phyloP scores from a whole-genome alignment of 805 yeast genomes.

The Spathaspora hagerdaliae region DNA sequence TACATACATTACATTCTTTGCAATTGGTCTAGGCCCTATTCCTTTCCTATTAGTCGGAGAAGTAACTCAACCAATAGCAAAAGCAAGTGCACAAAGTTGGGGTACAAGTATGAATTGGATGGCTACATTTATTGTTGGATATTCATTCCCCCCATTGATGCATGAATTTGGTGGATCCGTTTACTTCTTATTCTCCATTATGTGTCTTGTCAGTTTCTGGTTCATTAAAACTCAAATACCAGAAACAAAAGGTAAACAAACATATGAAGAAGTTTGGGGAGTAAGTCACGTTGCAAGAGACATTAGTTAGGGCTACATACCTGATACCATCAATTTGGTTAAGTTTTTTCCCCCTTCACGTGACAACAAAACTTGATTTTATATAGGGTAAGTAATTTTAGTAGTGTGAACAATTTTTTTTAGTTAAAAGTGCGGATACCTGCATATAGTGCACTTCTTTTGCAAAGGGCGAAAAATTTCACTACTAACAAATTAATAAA shows the following conservation, averaged over 20 bases:
- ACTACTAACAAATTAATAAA: too few species aligned
- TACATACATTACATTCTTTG: conserved; percentile 77
- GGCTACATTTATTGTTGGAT: conserved; percentile 81
- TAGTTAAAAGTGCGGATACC: too few species aligned
- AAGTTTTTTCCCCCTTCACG: neutral
- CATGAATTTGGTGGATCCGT: conserved; percentile 69
- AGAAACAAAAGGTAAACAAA: conserved; percentile 66
- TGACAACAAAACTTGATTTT: too few species aligned
- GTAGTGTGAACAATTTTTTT: too few species aligned
- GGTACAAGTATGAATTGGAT: conserved; percentile 92
- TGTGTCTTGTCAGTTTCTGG: conserved; percentile 47
- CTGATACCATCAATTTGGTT: neutral
- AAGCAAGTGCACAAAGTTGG: conserved; percentile 86
- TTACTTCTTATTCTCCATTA: conserved; percentile 64
- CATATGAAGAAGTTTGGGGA: conserved; percentile 68
- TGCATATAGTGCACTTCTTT: too few species aligned
- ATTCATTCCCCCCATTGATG: conserved; percentile 71
- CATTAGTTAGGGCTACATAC: neutral
- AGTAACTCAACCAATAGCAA: conserved; percentile 76
- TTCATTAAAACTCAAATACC: conserved; percentile 55
- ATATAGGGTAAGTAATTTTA: too few species aligned
- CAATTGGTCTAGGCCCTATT: conserved; percentile 91
- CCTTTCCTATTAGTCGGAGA: conserved; percentile 89
- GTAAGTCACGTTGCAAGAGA: conserved; percentile 7
- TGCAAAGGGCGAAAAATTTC: too few species aligned